Conservation (phyloP, 345 rosid species). For the Syzygium oleosum region DNA sequence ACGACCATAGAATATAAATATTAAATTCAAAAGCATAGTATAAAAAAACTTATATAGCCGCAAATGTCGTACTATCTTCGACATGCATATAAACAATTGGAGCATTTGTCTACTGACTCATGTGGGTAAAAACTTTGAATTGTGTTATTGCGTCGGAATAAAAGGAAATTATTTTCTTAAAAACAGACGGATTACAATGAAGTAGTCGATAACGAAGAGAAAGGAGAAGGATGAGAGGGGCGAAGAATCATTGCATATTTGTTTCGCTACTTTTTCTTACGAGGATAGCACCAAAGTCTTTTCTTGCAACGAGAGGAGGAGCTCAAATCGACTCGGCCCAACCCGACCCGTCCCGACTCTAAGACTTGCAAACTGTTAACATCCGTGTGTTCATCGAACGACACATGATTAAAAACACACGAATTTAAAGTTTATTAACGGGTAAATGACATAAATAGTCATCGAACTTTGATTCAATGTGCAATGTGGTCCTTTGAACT, state of each 20-base stretch:
- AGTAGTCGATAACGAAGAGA: background rate
- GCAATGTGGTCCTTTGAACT: too few relatives aligned
- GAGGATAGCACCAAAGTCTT: background rate
- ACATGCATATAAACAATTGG: background rate
- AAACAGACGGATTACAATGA: background rate
- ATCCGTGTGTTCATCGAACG: background rate
- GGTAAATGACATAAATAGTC: too few relatives aligned
- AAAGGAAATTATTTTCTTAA: background rate
- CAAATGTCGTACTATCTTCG: background rate
- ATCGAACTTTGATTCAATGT: too few relatives aligned
- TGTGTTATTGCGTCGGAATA: background rate
- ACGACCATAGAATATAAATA: background rate
- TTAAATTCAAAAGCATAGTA: background rate
- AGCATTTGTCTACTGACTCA: background rate
- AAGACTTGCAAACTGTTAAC: too few relatives aligned
- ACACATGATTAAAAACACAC: background rate
- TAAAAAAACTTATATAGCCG: background rate
- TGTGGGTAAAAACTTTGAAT: accelerated
- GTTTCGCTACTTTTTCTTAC: background rate
- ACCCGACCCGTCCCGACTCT: too few relatives aligned
- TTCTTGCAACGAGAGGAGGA: background rate
- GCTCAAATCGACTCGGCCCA: too few relatives aligned
- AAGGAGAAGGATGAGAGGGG: background rate
- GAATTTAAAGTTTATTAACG: background rate
- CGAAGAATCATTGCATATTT: background rate